These are phyloP conservation scores for Kwoniella shandongensis DNA, from an alignment of 768 basidiomycete species.

Conservation along the genomic window DNA sequence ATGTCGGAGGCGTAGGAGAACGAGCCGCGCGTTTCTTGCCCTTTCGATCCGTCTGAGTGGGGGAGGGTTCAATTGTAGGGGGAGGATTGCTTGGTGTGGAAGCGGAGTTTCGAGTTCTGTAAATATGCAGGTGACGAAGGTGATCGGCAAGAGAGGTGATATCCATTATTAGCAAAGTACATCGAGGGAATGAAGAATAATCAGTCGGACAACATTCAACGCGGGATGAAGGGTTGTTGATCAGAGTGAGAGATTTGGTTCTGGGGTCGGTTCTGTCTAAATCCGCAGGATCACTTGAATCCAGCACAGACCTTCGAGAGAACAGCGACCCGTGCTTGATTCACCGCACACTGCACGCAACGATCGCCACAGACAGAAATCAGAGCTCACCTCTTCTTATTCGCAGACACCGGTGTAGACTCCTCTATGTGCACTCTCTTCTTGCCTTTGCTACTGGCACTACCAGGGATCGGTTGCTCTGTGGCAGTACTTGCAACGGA, in stretches of 20 bases:
- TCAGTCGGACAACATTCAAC: too few species aligned
- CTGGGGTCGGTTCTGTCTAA: too few species aligned
- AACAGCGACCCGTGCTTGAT: not conserved
- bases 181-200: too few species aligned
- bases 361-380: not conserved
- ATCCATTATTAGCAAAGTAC: too few species aligned
- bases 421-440: constrained; percentile 28
- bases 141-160: too few species aligned
- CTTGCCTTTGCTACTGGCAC: constrained; percentile 29
- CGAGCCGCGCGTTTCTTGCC: constrained; percentile 90
- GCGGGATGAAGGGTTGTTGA: too few species aligned
- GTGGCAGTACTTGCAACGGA: constrained; percentile 11
- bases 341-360: not conserved
- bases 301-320: not conserved
- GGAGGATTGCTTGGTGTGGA: constrained; percentile 1
- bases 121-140: not conserved
- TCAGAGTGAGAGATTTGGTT: too few species aligned
- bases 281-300: too few species aligned
- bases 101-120: constrained; percentile 4
- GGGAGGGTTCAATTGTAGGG: not conserved
- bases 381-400: constrained; percentile 29
- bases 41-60: constrained; percentile 56
- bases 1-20: constrained; percentile 60
- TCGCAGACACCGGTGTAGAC: not conserved
- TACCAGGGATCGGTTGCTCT: constrained; percentile 5